Evolutionary conservation across 1,284 basidiomycete species (phyloP), one percentile per base, ranked within the genome.

Genomic region (Heliocybe sulcata): DNA sequence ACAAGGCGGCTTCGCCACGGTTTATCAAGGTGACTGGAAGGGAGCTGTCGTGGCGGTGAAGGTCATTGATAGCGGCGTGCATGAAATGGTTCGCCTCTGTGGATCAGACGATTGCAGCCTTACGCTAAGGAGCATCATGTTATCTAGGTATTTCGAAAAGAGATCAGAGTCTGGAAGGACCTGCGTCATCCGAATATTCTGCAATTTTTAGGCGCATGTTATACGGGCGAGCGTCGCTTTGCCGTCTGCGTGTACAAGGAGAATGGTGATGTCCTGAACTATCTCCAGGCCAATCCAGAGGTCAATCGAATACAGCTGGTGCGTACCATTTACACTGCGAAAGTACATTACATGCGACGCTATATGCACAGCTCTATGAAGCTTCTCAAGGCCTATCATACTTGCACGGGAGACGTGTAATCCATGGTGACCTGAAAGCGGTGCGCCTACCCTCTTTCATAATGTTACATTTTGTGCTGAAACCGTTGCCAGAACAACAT

Each of bases 381-480:
- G 59, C 59, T 6, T 45, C 55, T 23, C 25, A 54, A 1, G 60
- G 60, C 8, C 55, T 61, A 10, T 29, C 29, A 9, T 60, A 60
- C 51, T 47, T 61, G 9, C 60, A 61, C 33, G 12, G 48, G 20
- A 26, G 57, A 3, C 27, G 42, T 22, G 57, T 61, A 1, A 38
- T 60, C 22, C 60, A 61, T 45, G 51, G 59, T 4, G 60, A 61
- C 35, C n/a, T 61, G 16, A 61, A 61, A 53, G 58, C 55, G 29
- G 29, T n/a, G 60, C 58, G 52, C 20, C 55, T 33, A 50, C 3
- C 48, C 20, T 8, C 4, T 27, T 26, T 20, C 48, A 6, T 20
- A 23, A 10, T 48, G 16, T n/a, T 23, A n/a, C 8, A 23, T 8
- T 20, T 50, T 20, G 8, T 20, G 10, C 26, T 20, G 26, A 50